These are phyloP conservation scores for Ligustrum vulgare DNA, from an alignment of 257 asterid genomes.

Conservation along the genomic window DNA sequence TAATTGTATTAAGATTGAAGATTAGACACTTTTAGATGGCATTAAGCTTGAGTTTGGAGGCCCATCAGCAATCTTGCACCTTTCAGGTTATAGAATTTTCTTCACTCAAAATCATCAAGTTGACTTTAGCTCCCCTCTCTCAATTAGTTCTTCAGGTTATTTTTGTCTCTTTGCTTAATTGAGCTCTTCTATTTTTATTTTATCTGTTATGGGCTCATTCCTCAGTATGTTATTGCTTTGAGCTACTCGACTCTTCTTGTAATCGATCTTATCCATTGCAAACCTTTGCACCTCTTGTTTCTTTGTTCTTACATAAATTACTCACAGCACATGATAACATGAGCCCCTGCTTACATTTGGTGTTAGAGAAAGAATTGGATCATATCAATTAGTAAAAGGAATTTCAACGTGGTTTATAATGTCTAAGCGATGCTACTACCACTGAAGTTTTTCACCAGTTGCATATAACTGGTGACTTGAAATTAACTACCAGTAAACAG, in stretches of 20 bases:
- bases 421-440: not conserved
- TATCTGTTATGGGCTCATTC: not conserved
- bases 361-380: not conserved
- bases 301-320: not conserved
- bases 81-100: not conserved
- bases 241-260: not conserved
- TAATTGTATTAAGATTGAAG: not conserved
- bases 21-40: not conserved
- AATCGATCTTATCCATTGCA: not conserved
- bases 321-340: not conserved
- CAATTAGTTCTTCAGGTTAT: not conserved
- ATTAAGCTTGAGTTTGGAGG: not conserved
- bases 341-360: not conserved
- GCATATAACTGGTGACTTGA: not conserved
- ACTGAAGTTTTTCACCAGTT: not conserved
- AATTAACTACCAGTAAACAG: not conserved
- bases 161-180: not conserved
- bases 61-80: not conserved
- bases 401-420: not conserved
- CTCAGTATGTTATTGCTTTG: not conserved
- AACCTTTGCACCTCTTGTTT: not conserved
- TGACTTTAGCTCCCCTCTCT: not conserved
- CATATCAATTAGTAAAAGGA: not conserved
- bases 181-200: not conserved
- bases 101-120: not conserved